These are phyloP conservation scores for Mortierella sp. DNA, from an alignment of 371 early-diverging fungal species.

Conservation along the genomic window DNA sequence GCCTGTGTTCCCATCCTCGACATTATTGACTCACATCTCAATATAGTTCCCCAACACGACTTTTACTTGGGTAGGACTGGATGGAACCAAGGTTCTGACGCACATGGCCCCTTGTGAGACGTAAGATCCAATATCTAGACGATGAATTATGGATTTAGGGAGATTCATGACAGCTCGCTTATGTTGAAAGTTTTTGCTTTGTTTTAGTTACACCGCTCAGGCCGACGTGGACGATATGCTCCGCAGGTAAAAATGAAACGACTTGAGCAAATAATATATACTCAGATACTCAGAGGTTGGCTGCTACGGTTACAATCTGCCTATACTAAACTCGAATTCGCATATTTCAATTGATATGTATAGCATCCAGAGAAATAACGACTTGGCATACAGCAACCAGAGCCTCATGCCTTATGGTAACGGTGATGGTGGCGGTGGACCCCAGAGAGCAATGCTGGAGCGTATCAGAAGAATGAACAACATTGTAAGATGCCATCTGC, in stretches of 20 bases:
- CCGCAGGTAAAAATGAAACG: constrained; percentile 25
- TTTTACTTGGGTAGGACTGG: constrained; percentile 81
- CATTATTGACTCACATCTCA: background rate
- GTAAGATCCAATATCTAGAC: constrained; percentile 26
- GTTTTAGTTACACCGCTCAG: constrained; percentile 68
- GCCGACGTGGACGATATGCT: constrained; percentile 69
- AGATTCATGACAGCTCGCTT: background rate
- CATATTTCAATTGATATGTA: background rate
- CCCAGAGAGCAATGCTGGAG: constrained; percentile 88
- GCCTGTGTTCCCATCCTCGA: background rate
- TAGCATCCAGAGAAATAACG: constrained; percentile 85
- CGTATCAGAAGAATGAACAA: constrained; percentile 80
- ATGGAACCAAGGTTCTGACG: constrained; percentile 60
- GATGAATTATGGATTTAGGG: background rate
- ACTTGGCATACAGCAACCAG: constrained; percentile 84
- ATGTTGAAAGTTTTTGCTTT: background rate
- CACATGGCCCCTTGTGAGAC: constrained; percentile 65
- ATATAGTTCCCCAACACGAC: constrained; percentile 91
- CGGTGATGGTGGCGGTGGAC: constrained; percentile 99
- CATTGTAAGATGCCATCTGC: constrained; percentile 59
- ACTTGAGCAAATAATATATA: background rate
- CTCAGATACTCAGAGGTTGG: too few relatives aligned
- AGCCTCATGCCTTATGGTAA: constrained; percentile 92
- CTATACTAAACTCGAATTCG: background rate
- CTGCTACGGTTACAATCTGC: too few relatives aligned